Evolutionary conservation across 306 rosid species (phyloP), one percentile per base, ranked within the genome.

Genomic region (Aeschynomene evenia): DNA sequence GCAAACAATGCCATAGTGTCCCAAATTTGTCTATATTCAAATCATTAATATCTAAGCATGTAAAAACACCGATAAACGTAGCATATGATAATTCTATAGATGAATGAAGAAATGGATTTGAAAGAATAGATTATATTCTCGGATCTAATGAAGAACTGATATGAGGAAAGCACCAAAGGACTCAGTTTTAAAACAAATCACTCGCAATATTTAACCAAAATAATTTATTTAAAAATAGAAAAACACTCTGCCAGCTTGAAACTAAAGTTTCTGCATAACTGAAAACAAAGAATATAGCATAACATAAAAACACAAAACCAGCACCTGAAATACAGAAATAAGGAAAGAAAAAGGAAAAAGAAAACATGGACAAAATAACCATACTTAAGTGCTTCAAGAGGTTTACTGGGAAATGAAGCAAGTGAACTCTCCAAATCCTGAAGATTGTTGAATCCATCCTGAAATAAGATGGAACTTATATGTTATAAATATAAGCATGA

Each of bases 341-440:
- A 16, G 43, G 5, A 36, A 42, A 34, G 22, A 48, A 36, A 70
- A 21, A 45, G 22, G 40, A 45, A 8, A 2, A 50, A 54, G 6
- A 2, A 6, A 57, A 19, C 6, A 12, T 5, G 7, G 43, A 58
- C 37, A 28, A 75, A 80, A 66, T 16, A 42, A 53, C 54, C 89
- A 71, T 92, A 92, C 98, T 92, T 87, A 24, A 89, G 95, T 76
- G 95, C 98, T 81, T 83, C 78, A 74, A 92, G 95, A 74, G 96
- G 96, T 82, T 83, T 89, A 18, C 65, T 83, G 31, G 99, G 96
- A 79, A 95, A 89, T 68, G 99, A 87, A 67, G 96, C 83, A 78
- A 95, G 81, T 21, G 99, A 94, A 70, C 80, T 75, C 80, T 85
- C 95, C 87, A 95, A 80, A 89, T 89, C 92, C 79, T 66, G 85